Conservation (phyloP, 2,329 filamentous ascomycete genomes). For the Ilyonectria sp. region DNA sequence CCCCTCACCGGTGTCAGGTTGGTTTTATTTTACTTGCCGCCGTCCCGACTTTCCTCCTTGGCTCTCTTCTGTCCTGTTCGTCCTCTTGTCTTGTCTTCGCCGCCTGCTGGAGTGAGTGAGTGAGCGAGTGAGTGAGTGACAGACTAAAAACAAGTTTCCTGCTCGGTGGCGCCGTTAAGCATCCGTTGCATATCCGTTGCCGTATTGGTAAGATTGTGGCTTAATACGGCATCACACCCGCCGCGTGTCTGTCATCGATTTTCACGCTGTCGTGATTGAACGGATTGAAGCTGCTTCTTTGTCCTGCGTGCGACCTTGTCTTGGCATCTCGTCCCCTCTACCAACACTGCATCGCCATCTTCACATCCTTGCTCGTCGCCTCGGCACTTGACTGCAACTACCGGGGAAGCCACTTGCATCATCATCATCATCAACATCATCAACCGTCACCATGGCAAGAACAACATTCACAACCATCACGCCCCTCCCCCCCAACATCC, state of each 20-base stretch:
- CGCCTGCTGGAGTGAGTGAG: no score
- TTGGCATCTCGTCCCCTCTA: neutral
- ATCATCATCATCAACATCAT: neutral
- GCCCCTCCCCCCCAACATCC: slow-evolving; percentile 78
- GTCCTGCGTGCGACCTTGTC: neutral
- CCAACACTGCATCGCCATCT: neutral
- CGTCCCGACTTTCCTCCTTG: neutral
- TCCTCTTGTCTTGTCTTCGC: neutral
- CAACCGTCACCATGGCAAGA: slow-evolving; percentile 49
- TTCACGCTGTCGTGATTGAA: neutral
- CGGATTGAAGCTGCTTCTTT: neutral
- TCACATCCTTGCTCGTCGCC: neutral
- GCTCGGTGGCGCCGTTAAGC: neutral
- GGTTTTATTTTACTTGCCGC: slow-evolving; percentile 11
- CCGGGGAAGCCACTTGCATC: neutral
- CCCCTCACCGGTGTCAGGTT: neutral
- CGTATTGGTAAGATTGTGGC: neutral
- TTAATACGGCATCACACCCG: neutral
- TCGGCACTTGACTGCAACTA: slow-evolving; percentile 16
- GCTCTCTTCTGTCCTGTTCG: neutral
- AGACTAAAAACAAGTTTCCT: neutral
- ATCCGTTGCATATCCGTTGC: neutral
- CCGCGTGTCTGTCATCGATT: slow-evolving; percentile 1
- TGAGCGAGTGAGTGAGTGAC: no score
- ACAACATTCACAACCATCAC: slow-evolving; percentile 84